phyloP scores from a whole-genome alignment of 2,329 filamentous ascomycete species.

The Pestalotiopsis sp. region DNA sequence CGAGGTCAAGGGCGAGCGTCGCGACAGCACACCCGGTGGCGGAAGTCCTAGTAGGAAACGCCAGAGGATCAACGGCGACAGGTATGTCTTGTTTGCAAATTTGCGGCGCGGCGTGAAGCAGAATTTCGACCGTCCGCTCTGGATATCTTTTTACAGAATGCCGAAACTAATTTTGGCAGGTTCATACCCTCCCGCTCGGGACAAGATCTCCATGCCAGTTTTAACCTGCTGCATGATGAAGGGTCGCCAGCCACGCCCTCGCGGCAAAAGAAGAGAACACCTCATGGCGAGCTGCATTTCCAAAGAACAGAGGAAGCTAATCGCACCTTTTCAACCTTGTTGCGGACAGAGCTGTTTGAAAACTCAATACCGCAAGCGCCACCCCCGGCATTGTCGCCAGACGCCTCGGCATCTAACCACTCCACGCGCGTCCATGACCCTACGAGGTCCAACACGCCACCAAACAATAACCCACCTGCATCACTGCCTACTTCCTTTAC shows the following conservation, averaged over 20 bases:
- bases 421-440: conserved; percentile 63
- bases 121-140: conserved; percentile 13
- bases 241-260: conserved; percentile 91
- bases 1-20: conserved; percentile 52
- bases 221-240: conserved; percentile 88
- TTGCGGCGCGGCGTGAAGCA: neutral
- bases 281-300: conserved; percentile 89
- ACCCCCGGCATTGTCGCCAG: conserved; percentile 63
- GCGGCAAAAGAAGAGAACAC: conserved; percentile 79
- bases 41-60: conserved; percentile 61
- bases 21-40: conserved; percentile 51
- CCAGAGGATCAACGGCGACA: conserved; percentile 62
- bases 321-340: conserved; percentile 82
- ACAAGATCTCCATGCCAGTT: conserved; percentile 91
- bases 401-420: conserved; percentile 53
- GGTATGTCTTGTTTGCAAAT: conserved; percentile 41
- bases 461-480: conserved; percentile 65
- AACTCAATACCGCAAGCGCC: conserved; percentile 82
- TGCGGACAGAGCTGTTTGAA: conserved; percentile 92
- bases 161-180: conserved; percentile 48
- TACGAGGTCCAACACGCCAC: conserved; percentile 80
- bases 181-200: conserved; percentile 95
- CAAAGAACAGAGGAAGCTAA: conserved; percentile 97
- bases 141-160: conserved; percentile 18
- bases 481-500: conserved; percentile 76